Conservation (phyloP, 257 asterid species). For the Eustoma russellianum region DNA sequence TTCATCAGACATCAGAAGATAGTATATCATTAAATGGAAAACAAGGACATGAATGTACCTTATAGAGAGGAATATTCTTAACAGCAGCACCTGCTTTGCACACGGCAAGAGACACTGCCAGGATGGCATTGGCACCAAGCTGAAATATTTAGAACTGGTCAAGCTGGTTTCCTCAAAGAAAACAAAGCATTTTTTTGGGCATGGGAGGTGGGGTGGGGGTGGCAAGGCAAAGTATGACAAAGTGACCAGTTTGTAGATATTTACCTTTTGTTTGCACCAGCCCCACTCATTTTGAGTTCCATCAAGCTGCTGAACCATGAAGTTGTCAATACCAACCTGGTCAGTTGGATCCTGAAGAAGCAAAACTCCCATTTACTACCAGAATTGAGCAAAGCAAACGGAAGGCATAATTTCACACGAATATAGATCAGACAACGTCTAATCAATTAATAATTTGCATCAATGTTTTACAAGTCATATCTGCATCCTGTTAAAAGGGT, state of each 20-base stretch:
- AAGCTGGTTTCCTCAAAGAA: not conserved
- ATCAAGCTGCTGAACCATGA: conserved; percentile 93
- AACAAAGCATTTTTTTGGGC: too few species aligned
- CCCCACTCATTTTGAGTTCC: conserved; percentile 99
- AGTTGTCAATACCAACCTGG: conserved; percentile 74
- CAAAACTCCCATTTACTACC: conserved; percentile 5
- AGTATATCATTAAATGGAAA: not conserved
- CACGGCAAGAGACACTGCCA: conserved; percentile 91
- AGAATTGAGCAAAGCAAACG: not conserved
- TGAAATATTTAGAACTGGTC: conserved; percentile 19
- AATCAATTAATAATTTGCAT: not conserved
- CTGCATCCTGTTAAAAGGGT: not conserved
- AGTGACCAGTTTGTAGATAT: not conserved
- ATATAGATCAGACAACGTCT: not conserved
- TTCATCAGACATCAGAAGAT: not conserved
- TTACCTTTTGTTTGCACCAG: conserved; percentile 98
- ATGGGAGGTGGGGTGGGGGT: too few species aligned
- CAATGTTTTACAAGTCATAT: not conserved
- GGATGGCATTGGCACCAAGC: conserved; percentile 98
- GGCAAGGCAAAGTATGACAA: not conserved
- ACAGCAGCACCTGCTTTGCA: conserved; percentile 94
- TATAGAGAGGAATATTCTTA: conserved; percentile 66
- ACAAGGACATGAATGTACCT: conserved; percentile 31
- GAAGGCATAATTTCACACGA: not conserved
- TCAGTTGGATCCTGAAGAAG: conserved; percentile 71